Conservation (phyloP, 225 moss, liverwort and hornwort genomes). For the Marchantia polymorpha region DNA sequence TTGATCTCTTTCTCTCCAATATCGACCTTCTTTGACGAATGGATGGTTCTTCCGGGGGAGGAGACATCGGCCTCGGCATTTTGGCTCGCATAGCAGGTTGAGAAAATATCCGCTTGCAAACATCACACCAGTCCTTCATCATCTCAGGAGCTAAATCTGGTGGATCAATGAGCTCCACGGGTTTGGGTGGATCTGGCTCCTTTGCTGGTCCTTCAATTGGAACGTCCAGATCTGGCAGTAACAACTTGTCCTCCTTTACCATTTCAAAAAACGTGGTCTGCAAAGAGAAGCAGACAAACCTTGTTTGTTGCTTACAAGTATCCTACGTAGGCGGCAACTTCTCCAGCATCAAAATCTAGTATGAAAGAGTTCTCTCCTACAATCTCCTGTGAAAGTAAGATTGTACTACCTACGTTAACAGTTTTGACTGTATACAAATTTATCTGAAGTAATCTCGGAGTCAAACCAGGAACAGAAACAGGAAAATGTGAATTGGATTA, state of each 20-base stretch:
- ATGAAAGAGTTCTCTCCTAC: not conserved
- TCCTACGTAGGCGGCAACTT: not conserved
- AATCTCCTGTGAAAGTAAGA: not conserved
- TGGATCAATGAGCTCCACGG: slow-evolving; percentile 7
- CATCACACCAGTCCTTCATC: slow-evolving; percentile 39
- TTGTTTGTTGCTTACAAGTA: not conserved
- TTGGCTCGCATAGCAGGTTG: slow-evolving; percentile 20
- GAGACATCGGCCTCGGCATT: not conserved
- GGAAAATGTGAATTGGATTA: too few relatives aligned
- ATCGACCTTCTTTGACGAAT: not conserved
- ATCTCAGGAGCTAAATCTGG: slow-evolving; percentile 19
- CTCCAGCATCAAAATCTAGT: not conserved
- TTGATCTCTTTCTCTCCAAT: slow-evolving; percentile 6
- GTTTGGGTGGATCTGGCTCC: not conserved
- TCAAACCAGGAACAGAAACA: too few relatives aligned
- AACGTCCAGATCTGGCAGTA: slow-evolving; percentile 41
- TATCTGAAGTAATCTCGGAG: too few relatives aligned
- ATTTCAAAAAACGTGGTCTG: slow-evolving; percentile 39
- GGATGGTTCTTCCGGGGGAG: slow-evolving; percentile 10
- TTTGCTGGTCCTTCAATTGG: slow-evolving; percentile 15
- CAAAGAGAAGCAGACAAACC: not conserved
- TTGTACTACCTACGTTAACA: too few relatives aligned
- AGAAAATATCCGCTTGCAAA: slow-evolving; percentile 30
- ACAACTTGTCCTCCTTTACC: slow-evolving; percentile 41
- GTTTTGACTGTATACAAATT: too few relatives aligned